phyloP scores from a whole-genome alignment of 148 eudicot species.

The Diospyros kaki region DNA sequence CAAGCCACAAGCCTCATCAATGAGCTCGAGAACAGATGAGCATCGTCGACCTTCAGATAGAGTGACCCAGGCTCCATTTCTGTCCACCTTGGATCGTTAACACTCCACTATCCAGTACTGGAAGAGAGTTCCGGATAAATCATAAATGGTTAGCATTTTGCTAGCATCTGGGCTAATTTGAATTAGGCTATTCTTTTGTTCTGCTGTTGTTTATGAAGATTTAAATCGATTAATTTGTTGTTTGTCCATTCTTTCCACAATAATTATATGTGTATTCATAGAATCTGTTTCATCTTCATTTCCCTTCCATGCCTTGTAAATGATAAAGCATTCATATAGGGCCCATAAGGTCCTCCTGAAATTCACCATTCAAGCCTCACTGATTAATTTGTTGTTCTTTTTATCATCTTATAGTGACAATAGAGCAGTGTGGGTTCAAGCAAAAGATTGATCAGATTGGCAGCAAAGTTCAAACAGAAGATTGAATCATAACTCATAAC shows the following conservation, averaged over 20 bases:
- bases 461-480: too few relatives aligned
- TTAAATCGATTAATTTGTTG: neutral
- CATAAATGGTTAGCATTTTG: conserved; percentile 18
- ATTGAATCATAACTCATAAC: too few relatives aligned
- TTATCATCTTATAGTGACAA: too few relatives aligned
- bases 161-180: conserved; percentile 17
- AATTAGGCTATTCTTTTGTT: neutral
- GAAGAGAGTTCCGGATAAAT: neutral
- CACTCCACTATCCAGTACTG: neutral
- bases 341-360: neutral
- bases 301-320: neutral
- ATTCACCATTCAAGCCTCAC: neutral
- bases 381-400: neutral
- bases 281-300: neutral
- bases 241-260: neutral
- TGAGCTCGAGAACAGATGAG: conserved; percentile 37
- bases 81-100: conserved; percentile 66
- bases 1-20: conserved; percentile 48
- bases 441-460: too few relatives aligned
- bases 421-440: too few relatives aligned
- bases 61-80: conserved; percentile 46
- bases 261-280: neutral
- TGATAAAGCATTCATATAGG: neutral
- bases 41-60: conserved; percentile 41
- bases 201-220: neutral